Evolutionary conservation across 2,329 filamentous ascomycete genomes (phyloP), one percentile per base, ranked within the genome.

Genomic region (Fusarium ambrosium): DNA sequence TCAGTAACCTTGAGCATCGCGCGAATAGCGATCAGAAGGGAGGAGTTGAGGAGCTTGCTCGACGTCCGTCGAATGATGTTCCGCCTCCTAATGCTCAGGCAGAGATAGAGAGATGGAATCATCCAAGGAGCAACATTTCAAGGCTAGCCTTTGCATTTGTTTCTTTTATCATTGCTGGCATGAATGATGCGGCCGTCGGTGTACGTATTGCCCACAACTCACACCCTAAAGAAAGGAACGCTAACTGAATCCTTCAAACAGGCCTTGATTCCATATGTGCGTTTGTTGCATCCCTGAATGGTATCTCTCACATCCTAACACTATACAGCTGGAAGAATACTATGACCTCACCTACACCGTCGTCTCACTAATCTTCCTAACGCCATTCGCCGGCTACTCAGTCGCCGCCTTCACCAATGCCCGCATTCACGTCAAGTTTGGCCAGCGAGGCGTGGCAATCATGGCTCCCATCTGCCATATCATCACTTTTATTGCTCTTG

Each of bases 381-480:
- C 90, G 0, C 91, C 91, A 0, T 89, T 93, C 24, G 84, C 87
- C 2, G 92, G 92, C 27, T 93, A 93, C 82, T 89, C 87, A 2
- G 77, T 88, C 6, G 89, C 91, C 0, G 90, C 91, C 0, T 82
- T 92, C 5, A 83, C 89, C 34, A 93, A 92, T 79, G 91, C 90
- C 66, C 80, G 81, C 2, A 87, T 93, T 29, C 92, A 92, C 75
- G 81, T 90, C 63, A 85, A 82, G 5, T 86, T 89, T 36, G 93
- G 93, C 18, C 92, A 92, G 73, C 88, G 92, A 6, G 93, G 93
- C 2, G 87, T 94, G 4, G 91, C 91, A 2, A 80, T 93, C 65
- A 84, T 93, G 61, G 90, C 87, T 0, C 90, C 92, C 0, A 77
- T 85, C 4, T 90, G 89, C 73, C 92, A 93, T 79, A 79, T 93